Evolutionary conservation across 2,329 filamentous ascomycete genomes (phyloP), one percentile per base, ranked within the genome.

Genomic region (Paecilomyces sp.): DNA sequence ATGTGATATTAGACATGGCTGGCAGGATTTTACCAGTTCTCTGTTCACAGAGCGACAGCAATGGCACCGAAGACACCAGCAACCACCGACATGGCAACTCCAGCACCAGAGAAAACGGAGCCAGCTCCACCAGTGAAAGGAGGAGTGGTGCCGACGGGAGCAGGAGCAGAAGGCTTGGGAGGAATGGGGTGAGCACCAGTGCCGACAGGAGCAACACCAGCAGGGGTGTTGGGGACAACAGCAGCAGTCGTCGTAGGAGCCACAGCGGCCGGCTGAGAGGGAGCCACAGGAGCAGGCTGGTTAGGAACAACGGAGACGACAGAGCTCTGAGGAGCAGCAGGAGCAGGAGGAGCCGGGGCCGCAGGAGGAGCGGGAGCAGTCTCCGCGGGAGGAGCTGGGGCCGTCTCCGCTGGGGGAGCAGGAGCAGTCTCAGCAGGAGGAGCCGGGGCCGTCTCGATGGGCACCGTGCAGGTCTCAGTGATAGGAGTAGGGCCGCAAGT

Each of bases 41-140:
- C 33, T 47, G 31, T 52, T 63, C 60, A 63, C 36, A 63, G 13
- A 31, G 61, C 50, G 57, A 63, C 58, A n/a, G 57, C 60, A 28
- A 63, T 22, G 25, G 61, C 61, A 52, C 61, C 58, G 15, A 57
- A 51, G 6, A 63, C 54, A 31, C 56, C 62, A 55, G 58, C 30
- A 5, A 55, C 57, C 7, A 62, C 50, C 12, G 57, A 13, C 57
- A 58, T 30, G 12, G 51, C 51, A 47, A 54, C 24, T 15, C 13
- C 50, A 54, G 50, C 31, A 31, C 62, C 57, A 34, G 57, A 24
- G 13, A 58, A 58, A n/a, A 54, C 56, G 33, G 24, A 53, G 13
- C 55, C 56, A 28, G 62, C 60, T 22, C 60, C 56, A 56, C 62
- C 62, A 8, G 22, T 12, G 51, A 57, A 63, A 33, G 34, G 51